phyloP scores from a whole-genome alignment of 257 asterid genomes.

The Galeopsis tetrahit region DNA sequence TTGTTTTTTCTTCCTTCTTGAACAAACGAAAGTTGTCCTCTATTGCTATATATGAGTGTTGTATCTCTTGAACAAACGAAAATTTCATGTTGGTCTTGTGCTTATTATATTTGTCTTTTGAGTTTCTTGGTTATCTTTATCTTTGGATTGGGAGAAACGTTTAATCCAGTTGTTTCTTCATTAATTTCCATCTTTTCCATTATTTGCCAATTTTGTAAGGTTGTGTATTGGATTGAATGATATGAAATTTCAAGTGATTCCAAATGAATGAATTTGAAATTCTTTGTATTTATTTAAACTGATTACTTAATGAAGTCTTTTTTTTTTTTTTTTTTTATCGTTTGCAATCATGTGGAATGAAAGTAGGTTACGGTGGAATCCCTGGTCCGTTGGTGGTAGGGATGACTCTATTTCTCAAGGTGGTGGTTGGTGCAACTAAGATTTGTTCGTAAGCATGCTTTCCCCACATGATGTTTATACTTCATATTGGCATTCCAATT shows the following conservation, averaged over 20 bases:
- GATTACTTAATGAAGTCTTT: constrained; percentile 2
- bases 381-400: constrained; percentile 79
- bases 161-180: background rate
- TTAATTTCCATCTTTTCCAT: background rate
- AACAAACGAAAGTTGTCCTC: constrained; percentile 18
- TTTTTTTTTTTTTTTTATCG: constrained; percentile 2
- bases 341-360: constrained; percentile 85
- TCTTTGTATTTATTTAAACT: background rate
- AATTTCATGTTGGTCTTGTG: background rate
- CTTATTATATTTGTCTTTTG: constrained; percentile 12
- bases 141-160: background rate
- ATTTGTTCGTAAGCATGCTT: constrained; percentile 14
- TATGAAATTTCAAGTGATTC: background rate
- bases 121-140: constrained; percentile 13
- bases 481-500: constrained; percentile 25
- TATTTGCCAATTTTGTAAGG: background rate
- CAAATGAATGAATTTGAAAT: background rate
- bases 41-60: constrained; percentile 16
- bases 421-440: constrained; percentile 91
- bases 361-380: constrained; percentile 85
- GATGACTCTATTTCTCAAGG: constrained; percentile 73
- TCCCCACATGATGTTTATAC: constrained; percentile 27
- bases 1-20: constrained; percentile 16
- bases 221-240: background rate
- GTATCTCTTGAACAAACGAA: constrained; percentile 17